Base-by-base conservation (phyloP, 192 early-diverging fungal genomes). In the Phlyctochytrium bullatum region DNA sequence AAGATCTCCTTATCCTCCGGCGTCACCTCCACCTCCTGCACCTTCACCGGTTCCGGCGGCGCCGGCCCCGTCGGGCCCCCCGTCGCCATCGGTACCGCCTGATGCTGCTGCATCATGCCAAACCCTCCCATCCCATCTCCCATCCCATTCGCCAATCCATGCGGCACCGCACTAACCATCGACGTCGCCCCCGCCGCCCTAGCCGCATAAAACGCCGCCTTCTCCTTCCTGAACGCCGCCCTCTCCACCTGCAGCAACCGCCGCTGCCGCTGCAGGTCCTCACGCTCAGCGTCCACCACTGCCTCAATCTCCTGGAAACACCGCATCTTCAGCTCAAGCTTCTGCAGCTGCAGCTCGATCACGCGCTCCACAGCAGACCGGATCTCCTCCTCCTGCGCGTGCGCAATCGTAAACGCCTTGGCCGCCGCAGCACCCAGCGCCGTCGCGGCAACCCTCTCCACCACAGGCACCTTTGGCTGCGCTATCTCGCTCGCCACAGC, bases 391-490 rank as follows among this genome's bases (percentile, higher is more conserved):
- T 96, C 96, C 69, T 96, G 92, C 65, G 90, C 84, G 16, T 88
- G 76, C 0, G 94, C 91, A 3, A 98, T 81, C 2, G 75, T 80
- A 35, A 90, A 79, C 14, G 95, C 91, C 75, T 97, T 97, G 28
- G 88, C 95, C 1, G 95, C 93, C 0, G 95, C 96, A 1, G 96
- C 86, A 0, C 92, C 96, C 10, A 99, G 79, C 1, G 97, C 97
- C 0, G 90, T 86, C 0, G 93, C 88, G 0, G 90, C 90, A 1
- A 92, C 91, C 31, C 87, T 88, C 60, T 91, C 90, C 24, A 98
- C 67, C n/a, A 62, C 34, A 34, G 50, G 59, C 0, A 58, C 30
- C 4, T 60, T 59, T 24, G n/a, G n/a, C n/a, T n/a, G n/a, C n/a
- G n/a, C n/a, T n/a, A n/a, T n/a, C n/a, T n/a, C n/a, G n/a, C n/a